phyloP scores from a whole-genome alignment of 2,329 filamentous ascomycete species.

The Fusarium nurragi region DNA sequence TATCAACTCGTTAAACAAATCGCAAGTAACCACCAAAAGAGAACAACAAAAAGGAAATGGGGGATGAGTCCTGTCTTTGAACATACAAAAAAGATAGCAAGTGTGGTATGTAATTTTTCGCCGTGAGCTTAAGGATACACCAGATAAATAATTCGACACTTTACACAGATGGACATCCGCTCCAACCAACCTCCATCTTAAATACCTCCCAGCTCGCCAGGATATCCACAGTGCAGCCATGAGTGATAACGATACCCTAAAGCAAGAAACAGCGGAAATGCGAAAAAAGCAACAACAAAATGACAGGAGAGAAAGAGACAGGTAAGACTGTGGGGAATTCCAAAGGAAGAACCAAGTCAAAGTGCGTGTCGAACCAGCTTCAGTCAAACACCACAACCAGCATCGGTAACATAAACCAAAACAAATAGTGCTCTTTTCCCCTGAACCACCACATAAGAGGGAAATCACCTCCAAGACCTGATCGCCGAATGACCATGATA shows the following conservation, averaged over 20 bases:
- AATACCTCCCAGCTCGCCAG: conserved; percentile 25
- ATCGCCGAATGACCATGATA: conserved; percentile 55
- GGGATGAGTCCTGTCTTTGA: conserved; percentile 21
- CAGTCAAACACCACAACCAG: conserved; percentile 30
- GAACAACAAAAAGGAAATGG: conserved; percentile 6
- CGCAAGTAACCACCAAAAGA: conserved; percentile 6
- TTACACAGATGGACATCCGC: conserved; percentile 33
- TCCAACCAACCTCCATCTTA: conserved; percentile 30
- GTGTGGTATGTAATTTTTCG: conserved; percentile 46
- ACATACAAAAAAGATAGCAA: conserved; percentile 25
- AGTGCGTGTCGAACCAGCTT: conserved; percentile 24
- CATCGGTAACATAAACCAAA: conserved; percentile 35
- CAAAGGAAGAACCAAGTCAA: conserved; percentile 31
- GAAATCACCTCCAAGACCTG: conserved; percentile 46
- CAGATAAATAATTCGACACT: conserved; percentile 37
- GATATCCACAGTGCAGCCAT: conserved; percentile 22
- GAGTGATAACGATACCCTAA: conserved; percentile 20
- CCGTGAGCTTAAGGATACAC: conserved; percentile 43
- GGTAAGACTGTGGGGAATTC: conserved; percentile 15
- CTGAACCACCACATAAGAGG: conserved; percentile 45
- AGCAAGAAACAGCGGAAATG: conserved; percentile 27
- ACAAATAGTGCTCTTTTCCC: conserved; percentile 47
- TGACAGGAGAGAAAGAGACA: conserved; percentile 33
- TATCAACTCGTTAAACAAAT: conserved; percentile 5
- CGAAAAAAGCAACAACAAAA: conserved; percentile 21